Conservation (phyloP, 352 stramenopile genomes). For the Globisporangium abappressorium region DNA sequence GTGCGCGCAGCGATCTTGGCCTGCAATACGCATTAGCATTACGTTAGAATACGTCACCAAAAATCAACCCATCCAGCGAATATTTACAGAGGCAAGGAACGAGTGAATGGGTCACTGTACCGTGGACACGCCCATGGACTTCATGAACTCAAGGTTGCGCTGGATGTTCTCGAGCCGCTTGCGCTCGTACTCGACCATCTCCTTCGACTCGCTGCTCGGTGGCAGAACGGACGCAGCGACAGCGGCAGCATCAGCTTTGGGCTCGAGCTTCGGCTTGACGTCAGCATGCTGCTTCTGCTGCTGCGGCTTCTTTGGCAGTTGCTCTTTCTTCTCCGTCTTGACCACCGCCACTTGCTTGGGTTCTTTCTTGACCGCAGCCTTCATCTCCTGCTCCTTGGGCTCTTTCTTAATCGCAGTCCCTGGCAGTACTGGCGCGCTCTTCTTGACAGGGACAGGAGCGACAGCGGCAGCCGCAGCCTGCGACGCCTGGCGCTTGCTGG, state of each 20-base stretch:
- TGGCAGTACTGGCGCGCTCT: neutral
- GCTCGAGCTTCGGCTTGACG: neutral
- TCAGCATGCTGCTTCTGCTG: neutral
- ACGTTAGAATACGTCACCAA: neutral
- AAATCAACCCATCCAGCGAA: neutral
- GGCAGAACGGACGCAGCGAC: neutral
- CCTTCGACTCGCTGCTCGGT: conserved; percentile 4
- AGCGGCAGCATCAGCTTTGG: conserved; percentile 3
- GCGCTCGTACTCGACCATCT: conserved; percentile 74
- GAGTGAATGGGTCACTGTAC: conserved; percentile 17
- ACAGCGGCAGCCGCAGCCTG: neutral
- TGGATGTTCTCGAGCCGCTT: conserved; percentile 82
- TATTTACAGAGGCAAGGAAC: neutral
- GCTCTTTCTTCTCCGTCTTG: neutral
- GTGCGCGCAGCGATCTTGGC: conserved; percentile 68
- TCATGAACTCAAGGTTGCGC: conserved; percentile 84
- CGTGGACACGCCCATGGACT: conserved; percentile 76
- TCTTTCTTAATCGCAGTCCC: conserved; percentile 4
- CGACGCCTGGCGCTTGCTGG: conserved; percentile 9
- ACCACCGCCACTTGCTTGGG: neutral
- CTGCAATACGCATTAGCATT: conserved; percentile 10
- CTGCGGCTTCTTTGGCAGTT: neutral
- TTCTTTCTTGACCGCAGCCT: conserved; percentile 10
- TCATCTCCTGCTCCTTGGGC: conserved; percentile 11
- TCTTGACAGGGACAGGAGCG: neutral